Evolutionary conservation across 768 basidiomycete genomes (phyloP).

Genomic region (Tulasnella sp.): DNA sequence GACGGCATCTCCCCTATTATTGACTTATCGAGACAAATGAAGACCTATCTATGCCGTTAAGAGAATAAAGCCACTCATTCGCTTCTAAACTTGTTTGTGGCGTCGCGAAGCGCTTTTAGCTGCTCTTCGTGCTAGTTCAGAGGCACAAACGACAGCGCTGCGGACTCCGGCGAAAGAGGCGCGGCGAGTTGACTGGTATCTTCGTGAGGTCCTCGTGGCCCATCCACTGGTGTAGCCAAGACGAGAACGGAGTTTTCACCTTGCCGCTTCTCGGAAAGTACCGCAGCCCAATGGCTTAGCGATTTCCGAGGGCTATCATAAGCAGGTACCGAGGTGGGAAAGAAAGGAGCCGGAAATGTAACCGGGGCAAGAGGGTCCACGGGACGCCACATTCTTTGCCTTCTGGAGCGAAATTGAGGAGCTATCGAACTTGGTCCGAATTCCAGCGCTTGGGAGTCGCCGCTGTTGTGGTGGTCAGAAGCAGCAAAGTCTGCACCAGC

Average conservation of each 20-base stretch:
- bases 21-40: constrained; percentile 2
- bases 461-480: not conserved
- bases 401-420: not conserved
- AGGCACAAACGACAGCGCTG: constrained; percentile 6
- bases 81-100: not conserved
- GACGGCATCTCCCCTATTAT: constrained; percentile 6
- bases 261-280: not conserved
- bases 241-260: not conserved
- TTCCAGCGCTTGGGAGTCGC: constrained; percentile 2
- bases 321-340: not conserved
- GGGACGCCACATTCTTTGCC: not conserved
- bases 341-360: not conserved
- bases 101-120: not conserved
- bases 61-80: not conserved
- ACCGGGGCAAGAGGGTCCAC: not conserved
- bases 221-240: not conserved
- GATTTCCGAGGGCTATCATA: not conserved
- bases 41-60: not conserved
- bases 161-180: not conserved
- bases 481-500: not conserved
- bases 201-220: not conserved
- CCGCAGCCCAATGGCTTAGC: constrained; percentile 1
- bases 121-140: not conserved
- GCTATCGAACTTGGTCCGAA: not conserved
- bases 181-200: not conserved